Evolutionary conservation across 1,139 yeast species (phyloP).

Genomic region (Ashbya aceris): DNA sequence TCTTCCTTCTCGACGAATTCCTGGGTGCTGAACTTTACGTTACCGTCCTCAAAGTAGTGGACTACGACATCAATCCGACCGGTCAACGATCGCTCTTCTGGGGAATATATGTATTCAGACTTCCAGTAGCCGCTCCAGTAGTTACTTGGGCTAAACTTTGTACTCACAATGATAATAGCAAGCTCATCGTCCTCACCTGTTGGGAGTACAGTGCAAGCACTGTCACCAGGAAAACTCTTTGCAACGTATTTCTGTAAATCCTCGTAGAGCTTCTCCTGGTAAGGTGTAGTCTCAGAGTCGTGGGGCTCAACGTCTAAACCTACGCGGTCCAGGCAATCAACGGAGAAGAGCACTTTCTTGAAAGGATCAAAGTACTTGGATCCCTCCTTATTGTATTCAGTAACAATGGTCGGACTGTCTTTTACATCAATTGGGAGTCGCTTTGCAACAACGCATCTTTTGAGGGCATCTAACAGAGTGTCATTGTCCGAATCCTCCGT

Average conservation of each 20-base stretch:
- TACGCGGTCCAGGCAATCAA: slow-evolving; percentile 43
- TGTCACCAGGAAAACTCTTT: slow-evolving; percentile 39
- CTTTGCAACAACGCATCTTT: slow-evolving; percentile 37
- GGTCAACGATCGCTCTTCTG: slow-evolving; percentile 30
- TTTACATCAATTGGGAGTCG: slow-evolving; percentile 34
- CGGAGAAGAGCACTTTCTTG: slow-evolving; percentile 44
- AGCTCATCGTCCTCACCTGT: slow-evolving; percentile 36
- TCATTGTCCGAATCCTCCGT: slow-evolving; percentile 28
- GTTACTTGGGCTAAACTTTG: slow-evolving; percentile 64
- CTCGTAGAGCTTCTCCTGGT: slow-evolving; percentile 17
- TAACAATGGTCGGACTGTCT: slow-evolving; percentile 33
- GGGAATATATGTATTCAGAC: slow-evolving; percentile 47
- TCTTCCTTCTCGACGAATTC: slow-evolving; percentile 32
- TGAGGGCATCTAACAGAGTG: slow-evolving; percentile 31
- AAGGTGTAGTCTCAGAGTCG: slow-evolving; percentile 17
- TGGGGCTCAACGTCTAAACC: slow-evolving; percentile 46
- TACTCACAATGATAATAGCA: slow-evolving; percentile 57
- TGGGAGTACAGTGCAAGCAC: slow-evolving; percentile 36
- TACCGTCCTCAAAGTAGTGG: slow-evolving; percentile 94
- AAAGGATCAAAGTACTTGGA: slow-evolving; percentile 41
- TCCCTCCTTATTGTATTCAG: slow-evolving; percentile 39
- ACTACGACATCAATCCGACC: slow-evolving; percentile 64
- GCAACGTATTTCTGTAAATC: slow-evolving; percentile 31
- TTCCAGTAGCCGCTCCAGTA: slow-evolving; percentile 90
- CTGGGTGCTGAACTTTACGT: slow-evolving; percentile 63